Conservation (phyloP, 305 asterid species). For the Fraxinus baroniana region DNA sequence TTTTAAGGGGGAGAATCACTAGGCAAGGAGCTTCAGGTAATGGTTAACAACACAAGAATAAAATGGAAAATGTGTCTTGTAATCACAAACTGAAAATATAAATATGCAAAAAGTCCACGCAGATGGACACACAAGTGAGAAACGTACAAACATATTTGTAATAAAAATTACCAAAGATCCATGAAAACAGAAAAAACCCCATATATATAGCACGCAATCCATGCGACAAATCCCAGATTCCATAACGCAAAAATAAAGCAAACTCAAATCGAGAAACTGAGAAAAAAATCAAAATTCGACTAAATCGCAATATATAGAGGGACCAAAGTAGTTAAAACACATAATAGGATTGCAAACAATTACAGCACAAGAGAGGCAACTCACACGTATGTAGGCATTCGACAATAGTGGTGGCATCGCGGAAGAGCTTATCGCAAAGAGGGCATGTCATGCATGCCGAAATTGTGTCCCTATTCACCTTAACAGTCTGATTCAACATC, state of each 20-base stretch:
- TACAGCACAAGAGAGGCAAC: conserved; percentile 9
- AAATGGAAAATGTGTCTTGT: neutral
- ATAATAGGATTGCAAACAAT: conserved; percentile 12
- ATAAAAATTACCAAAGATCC: neutral
- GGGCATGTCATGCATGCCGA: conserved; percentile 43
- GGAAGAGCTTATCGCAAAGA: conserved; percentile 30
- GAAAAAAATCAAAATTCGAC: neutral
- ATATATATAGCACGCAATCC: conserved; percentile 23
- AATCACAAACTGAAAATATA: neutral
- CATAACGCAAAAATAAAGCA: neutral
- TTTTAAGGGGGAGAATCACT: neutral
- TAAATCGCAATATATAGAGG: neutral
- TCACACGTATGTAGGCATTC: conserved; percentile 41
- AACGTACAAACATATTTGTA: neutral
- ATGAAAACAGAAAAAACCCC: conserved; percentile 17
- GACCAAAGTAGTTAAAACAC: neutral
- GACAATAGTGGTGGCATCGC: conserved; percentile 36
- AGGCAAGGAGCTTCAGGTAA: neutral
- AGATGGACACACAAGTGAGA: conserved; percentile 11
- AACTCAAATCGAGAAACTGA: neutral
- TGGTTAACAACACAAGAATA: neutral
- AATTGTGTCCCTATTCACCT: conserved; percentile 22
- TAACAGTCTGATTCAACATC: conserved; percentile 33
- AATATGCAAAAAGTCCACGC: neutral
- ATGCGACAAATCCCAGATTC: conserved; percentile 21